Base-by-base conservation (phyloP, 441 rosid genomes). In the Brassica balearica region DNA sequence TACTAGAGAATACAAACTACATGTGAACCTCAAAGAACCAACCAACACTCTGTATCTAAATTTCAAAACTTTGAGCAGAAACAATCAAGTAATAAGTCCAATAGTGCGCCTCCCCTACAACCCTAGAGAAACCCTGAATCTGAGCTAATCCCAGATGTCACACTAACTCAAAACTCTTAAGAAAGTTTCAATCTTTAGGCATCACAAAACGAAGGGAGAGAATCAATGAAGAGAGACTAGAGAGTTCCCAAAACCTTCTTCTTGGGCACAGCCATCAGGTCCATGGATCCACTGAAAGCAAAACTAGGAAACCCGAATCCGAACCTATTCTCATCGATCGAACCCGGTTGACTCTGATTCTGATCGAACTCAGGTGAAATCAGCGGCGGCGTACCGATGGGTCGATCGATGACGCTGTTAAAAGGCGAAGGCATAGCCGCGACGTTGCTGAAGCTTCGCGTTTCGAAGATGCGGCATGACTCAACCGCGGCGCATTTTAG, bases 241-340 rank as follows among this genome's bases (percentile, higher is more conserved):
- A 71, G 65, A 53, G 41, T 65, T 8, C 0, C 8, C 43, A 38
- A 12, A 36, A 88, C 98, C 92, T 87, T 94, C 80, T 66, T 90
- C 77, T 89, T 94, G 9, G 96, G 97, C 17, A 88, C 96, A 66
- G 95, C 97, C 98, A 94, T 94, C 60, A 94, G 88, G 67, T 94
- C 97, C 94, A 92, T 85, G 71, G 87, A 80, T 71, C 91, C 91
- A 61, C 68, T 83, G 19, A 82, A 78, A 1, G 78, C 66, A 68
- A 85, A 89, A 78, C 68, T 73, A 1, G 90, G 90, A 29, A 82
- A 58, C 60, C 86, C 89, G 6, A 80, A 79, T 17, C 84, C 85
- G 8, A 79, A 76, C 32, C 66, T 67, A 61, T 71, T 76, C 34
- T 65, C 62, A 55, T 79, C 72, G 43, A 65, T 77, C 15, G 8